Evolutionary conservation across 2,329 filamentous ascomycete species (phyloP).

Genomic region (Drechslerella coelobrocha): DNA sequence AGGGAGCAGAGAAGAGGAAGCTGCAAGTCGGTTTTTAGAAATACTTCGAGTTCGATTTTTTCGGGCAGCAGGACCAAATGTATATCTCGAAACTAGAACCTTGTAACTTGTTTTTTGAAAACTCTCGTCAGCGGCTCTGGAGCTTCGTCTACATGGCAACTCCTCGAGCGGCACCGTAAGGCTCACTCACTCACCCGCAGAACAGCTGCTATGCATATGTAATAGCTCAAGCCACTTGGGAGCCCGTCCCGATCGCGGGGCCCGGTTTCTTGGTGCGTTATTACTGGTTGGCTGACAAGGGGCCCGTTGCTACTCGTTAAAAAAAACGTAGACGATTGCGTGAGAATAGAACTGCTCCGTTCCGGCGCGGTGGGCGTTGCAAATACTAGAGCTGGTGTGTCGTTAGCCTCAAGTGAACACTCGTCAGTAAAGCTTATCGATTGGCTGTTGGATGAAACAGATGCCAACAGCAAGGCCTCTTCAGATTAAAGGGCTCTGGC

Average conservation of each 20-base stretch:
- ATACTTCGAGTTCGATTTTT: not conserved
- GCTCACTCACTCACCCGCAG: not conserved
- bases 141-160: not conserved
- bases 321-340: conserved; percentile 35
- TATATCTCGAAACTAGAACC: not conserved
- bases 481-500: conserved; percentile 11
- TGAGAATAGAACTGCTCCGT: conserved; percentile 21
- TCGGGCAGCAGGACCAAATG: not conserved
- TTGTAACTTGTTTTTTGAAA: not conserved
- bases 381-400: conserved; percentile 6
- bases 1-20: not conserved
- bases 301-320: conserved; percentile 10
- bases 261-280: not conserved
- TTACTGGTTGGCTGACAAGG: conserved; percentile 10
- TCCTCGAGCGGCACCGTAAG: not conserved
- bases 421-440: conserved; percentile 13
- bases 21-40: not conserved
- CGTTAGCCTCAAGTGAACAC: conserved; percentile 33
- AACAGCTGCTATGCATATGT: not conserved
- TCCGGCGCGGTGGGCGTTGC: conserved; percentile 16
- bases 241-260: not conserved
- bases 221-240: not conserved
- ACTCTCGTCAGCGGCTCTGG: not conserved
- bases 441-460: conserved; percentile 39
- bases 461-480: not conserved